phyloP scores from a whole-genome alignment of 768 basidiomycete genomes.

The Kwoniella heveanensis region DNA sequence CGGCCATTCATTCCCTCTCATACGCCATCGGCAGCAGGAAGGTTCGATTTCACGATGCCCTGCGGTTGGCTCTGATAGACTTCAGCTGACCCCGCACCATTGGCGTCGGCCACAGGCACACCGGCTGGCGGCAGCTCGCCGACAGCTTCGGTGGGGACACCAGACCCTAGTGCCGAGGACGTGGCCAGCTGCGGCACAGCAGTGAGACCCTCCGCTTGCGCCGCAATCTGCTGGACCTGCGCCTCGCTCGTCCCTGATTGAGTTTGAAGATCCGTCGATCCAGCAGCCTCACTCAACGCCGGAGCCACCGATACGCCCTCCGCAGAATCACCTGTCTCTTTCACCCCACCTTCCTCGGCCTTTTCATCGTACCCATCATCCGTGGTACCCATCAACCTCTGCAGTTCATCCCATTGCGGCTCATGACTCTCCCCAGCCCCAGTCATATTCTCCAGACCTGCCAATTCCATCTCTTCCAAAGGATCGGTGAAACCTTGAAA shows the following conservation, averaged over 20 bases:
- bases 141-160: slow-evolving; percentile 32
- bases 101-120: slow-evolving; percentile 9
- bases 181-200: slow-evolving; percentile 11
- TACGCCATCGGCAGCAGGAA: background rate
- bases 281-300: slow-evolving; percentile 24
- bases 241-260: background rate
- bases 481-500: slow-evolving; percentile 32
- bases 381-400: slow-evolving; percentile 37
- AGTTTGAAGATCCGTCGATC: background rate
- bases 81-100: background rate
- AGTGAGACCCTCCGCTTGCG: slow-evolving; percentile 13
- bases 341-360: background rate
- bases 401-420: slow-evolving; percentile 41
- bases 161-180: slow-evolving; percentile 11
- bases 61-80: background rate
- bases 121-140: slow-evolving; percentile 30
- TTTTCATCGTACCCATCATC: slow-evolving; percentile 16
- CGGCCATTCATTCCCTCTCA: background rate
- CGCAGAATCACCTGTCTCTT: background rate
- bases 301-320: slow-evolving; percentile 27
- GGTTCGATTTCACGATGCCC: background rate
- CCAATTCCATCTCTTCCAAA: slow-evolving; percentile 19
- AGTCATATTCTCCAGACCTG: slow-evolving; percentile 18
- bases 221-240: slow-evolving; percentile 9
- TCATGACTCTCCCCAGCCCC: slow-evolving; percentile 24